phyloP scores from a whole-genome alignment of 108 stramenopile species.

The Asterionellopsis glacialis region DNA sequence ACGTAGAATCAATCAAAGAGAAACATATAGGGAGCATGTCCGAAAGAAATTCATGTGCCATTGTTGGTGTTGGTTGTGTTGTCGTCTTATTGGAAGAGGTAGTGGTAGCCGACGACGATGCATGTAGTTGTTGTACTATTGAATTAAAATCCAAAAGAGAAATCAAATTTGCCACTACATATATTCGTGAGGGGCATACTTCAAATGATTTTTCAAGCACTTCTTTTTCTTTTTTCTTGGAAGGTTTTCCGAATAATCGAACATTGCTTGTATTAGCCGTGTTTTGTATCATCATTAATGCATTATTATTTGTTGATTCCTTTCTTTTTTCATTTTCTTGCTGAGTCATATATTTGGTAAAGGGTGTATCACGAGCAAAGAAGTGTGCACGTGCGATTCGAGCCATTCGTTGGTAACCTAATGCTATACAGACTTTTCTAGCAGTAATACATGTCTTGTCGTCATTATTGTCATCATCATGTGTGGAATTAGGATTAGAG shows the following conservation, averaged over 20 bases:
- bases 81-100: background rate
- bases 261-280: no score
- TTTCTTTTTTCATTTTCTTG: background rate
- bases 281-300: background rate
- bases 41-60: background rate
- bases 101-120: no score
- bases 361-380: constrained; percentile 14
- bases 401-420: constrained; percentile 6
- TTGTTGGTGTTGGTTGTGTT: background rate
- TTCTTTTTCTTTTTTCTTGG: no score
- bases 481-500: no score
- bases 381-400: constrained; percentile 16
- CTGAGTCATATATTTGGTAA: background rate
- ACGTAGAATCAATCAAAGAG: constrained; percentile 13
- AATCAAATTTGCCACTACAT: background rate
- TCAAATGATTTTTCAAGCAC: constrained; percentile 3
- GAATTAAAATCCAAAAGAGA: background rate
- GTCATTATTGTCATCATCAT: no score
- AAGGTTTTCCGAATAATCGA: no score
- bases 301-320: background rate
- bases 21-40: constrained; percentile 2
- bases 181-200: constrained; percentile 1
- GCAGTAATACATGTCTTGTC: no score
- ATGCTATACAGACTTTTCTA: no score
- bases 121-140: no score